Evolutionary conservation across 495 filamentous ascomycete genomes (phyloP), one percentile per base, ranked within the genome.

Genomic region (Aspergillus funiculosus): DNA sequence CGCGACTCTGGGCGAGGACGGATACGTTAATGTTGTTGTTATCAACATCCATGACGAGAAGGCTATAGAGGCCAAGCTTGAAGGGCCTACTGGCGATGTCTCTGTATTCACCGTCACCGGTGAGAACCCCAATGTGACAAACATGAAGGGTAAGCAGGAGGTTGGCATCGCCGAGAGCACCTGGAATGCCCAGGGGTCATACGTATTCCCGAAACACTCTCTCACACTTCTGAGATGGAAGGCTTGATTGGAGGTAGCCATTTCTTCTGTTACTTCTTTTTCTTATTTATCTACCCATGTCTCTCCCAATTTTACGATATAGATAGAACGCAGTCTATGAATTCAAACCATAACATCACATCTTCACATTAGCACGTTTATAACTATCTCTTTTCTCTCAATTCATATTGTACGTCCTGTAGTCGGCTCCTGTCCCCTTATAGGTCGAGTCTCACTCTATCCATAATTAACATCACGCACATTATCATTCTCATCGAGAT

Each of bases 211-310:
- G 0, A 85, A 79, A 63, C 77, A 81, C 49, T 80, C 80, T 1
- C 65, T 88, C 25, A 85, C 80, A 6, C 55, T 87, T 53, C 54
- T 87, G 53, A 60, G 80, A 50, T 87, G 83, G 83, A 79, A 79
- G 60, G 64, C 69, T 7, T 71, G 34, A 46, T 36, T 24, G 8
- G 15, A 31, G 8, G 11, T 22, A 10, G 20, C 4, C 14, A 5
- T 13, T 8, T 26, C 2, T 11, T 20, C 5, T 28, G 14, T 10
- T 43, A 13, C 9, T 28, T 27, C 19, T 15, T 13, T 19, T 18
- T 9, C 34, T 29, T 9, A 19, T 27, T 38, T 22, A 21, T 28
- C n/a, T n/a, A n/a, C n/a, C n/a, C n/a, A n/a, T n/a, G n/a, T n/a
- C n/a, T n/a, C n/a, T n/a, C n/a, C n/a, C n/a, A 28, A 28, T 28